Percentiles rank a stretch among this genome's conserved stretches.
Conservation (phyloP, 257 asterid species). For the Ilex aquifolium region DNA sequence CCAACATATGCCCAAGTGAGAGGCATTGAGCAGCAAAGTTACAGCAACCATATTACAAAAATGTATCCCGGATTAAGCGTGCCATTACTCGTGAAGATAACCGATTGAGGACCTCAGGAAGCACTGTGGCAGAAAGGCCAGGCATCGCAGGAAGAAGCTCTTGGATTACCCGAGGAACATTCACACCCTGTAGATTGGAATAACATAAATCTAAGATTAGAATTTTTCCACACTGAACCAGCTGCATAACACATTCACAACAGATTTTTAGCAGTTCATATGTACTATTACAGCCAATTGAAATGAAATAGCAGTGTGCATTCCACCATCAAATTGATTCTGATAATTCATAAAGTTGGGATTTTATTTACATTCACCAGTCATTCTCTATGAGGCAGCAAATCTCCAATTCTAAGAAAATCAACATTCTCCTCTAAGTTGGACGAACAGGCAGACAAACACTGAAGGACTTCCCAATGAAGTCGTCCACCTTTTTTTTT, state of each 20-base stretch:
- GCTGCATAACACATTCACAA: background rate
- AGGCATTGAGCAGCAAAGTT: slow-evolving; percentile 4
- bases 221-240: too few relatives aligned
- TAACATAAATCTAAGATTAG: background rate
- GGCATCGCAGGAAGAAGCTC: slow-evolving; percentile 94
- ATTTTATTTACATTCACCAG: too few relatives aligned
- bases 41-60: slow-evolving; percentile 30
- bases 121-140: slow-evolving; percentile 73
- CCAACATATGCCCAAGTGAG: slow-evolving; percentile 16
- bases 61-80: slow-evolving; percentile 60
- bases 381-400: too few relatives aligned
- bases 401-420: too few relatives aligned
- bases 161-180: slow-evolving; percentile 57
- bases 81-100: slow-evolving; percentile 76
- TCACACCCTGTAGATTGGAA: slow-evolving; percentile 42
- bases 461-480: too few relatives aligned
- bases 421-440: too few relatives aligned
- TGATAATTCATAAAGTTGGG: background rate
- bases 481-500: too few relatives aligned
- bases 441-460: too few relatives aligned
- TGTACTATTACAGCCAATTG: too few relatives aligned
- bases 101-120: slow-evolving; percentile 80
- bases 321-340: too few relatives aligned
- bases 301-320: too few relatives aligned
- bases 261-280: too few relatives aligned